Base-by-base conservation (phyloP, 2,329 filamentous ascomycete species). In the Scedosporium dehoogii region DNA sequence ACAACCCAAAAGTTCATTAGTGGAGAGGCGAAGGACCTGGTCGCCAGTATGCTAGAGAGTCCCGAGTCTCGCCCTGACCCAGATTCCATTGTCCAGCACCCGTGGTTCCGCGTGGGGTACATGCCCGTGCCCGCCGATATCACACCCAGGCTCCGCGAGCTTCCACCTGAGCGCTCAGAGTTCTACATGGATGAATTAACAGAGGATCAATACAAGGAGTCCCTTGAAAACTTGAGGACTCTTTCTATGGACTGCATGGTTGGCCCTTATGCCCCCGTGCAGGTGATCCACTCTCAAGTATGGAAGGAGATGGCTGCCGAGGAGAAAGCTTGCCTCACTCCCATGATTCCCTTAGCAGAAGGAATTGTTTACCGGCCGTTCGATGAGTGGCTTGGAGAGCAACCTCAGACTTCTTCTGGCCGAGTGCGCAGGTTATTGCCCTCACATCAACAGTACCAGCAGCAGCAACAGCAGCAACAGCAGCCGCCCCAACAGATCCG, bases 51-150 rank as follows among this genome's bases (percentile, higher is more conserved):
- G 75, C 80, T 94, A 25, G 84, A 90, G 66, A 86, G 91, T 63
- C 88, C 91, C 59, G 86, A 92, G 69, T 79, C 84, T 68, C 83
- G 90, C 65, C 90, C 90, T 1, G 85, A 86, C 60, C 89, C 90
- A 1, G 91, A 94, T 70, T 79, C 81, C 58, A 92, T 94, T 68
- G 87, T 93, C 48, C 85, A 89, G 67, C 90, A 94, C 70, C 79
- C 85, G 5, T 94, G 93, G 73, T 94, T 94, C 78, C 85, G 83
- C 60, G 81, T 86, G 33, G 89, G 89, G 14, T 91, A 87, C 73
- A 85, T 93, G 72, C 91, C 90, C 6, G 73, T 76, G 9, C 71
- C 81, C 18, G 74, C 78, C 51, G 85, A 88, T 65, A 87, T 88
- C 69, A 85, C 78, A 18, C 71, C 78, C 4, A 81, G 81, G 58